Conservation (phyloP, 495 filamentous ascomycete species). For the Penicillium diatomitis region DNA sequence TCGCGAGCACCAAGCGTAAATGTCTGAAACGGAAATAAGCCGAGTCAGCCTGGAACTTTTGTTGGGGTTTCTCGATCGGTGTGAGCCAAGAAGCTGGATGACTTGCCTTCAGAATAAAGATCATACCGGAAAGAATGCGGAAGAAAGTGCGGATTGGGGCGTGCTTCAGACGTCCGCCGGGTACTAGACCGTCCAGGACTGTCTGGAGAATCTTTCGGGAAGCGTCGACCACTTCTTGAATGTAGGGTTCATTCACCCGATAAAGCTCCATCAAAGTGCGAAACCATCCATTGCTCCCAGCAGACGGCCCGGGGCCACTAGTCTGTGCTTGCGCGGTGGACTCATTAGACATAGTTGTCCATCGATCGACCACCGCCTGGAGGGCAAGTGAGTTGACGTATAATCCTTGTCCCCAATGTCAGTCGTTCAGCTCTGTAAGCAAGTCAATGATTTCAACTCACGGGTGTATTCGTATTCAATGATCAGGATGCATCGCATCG, state of each 20-base stretch:
- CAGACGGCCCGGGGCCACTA: constrained; percentile 26
- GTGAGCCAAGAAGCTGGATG: neutral
- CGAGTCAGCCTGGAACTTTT: neutral
- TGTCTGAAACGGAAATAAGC: constrained; percentile 40
- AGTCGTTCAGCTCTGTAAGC: too few species aligned
- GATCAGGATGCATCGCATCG: constrained; percentile 72
- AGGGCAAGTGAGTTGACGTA: constrained; percentile 90
- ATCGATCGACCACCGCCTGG: constrained; percentile 90
- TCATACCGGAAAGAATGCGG: constrained; percentile 86
- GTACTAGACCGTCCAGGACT: constrained; percentile 75
- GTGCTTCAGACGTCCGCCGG: constrained; percentile 78
- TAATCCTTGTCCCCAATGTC: constrained; percentile 26
- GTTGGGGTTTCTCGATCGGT: neutral
- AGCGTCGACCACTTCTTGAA: constrained; percentile 80
- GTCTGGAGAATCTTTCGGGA: constrained; percentile 73
- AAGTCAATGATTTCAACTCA: constrained; percentile 18
- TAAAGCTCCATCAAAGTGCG: constrained; percentile 48
- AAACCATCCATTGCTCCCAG: constrained; percentile 33
- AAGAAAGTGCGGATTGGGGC: constrained; percentile 91
- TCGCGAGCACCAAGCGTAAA: constrained; percentile 89
- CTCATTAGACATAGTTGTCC: constrained; percentile 58
- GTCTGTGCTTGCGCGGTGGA: constrained; percentile 36
- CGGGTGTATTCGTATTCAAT: constrained; percentile 89
- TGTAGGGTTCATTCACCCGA: constrained; percentile 58
- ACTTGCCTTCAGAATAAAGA: constrained; percentile 75